phyloP scores from a whole-genome alignment of 306 rosid genomes.

The Delonix regia region DNA sequence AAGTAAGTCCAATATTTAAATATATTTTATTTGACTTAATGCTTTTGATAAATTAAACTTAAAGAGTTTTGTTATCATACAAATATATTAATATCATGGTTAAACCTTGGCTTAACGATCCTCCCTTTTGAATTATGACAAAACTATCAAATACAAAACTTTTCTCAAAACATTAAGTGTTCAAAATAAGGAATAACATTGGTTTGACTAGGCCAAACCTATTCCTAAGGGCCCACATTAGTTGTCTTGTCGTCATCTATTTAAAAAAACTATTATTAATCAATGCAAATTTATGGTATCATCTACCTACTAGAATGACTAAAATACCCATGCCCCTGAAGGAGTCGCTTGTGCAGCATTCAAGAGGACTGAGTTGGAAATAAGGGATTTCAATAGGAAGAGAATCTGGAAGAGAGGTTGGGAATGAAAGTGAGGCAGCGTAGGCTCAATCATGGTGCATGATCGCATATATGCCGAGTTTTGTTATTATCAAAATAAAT shows the following conservation, averaged over 20 bases:
- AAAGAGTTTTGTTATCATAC: no score
- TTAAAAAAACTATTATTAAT: background rate
- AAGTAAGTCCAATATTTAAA: no score
- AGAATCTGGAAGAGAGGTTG: background rate
- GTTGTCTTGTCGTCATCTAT: background rate
- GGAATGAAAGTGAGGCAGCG: background rate
- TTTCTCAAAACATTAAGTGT: no score
- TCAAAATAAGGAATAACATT: no score
- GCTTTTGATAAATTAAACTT: no score
- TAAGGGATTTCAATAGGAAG: background rate
- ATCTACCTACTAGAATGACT: background rate
- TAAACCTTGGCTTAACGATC: no score
- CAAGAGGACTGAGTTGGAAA: no score
- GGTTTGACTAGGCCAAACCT: conserved; percentile 9
- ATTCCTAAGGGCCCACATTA: background rate
- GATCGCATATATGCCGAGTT: conserved; percentile 12
- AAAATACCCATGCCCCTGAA: background rate
- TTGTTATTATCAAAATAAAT: no score
- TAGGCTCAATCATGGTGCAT: conserved; percentile 34
- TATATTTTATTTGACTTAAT: no score
- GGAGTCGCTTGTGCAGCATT: background rate
- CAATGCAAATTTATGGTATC: conserved; percentile 20
- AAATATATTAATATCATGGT: no score
- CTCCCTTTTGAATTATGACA: no score
- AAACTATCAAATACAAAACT: no score